A percentile compares a stretch with the other conserved stretches of the same genome.
These are phyloP conservation scores for Tetraselmis striata DNA, from an alignment of 139 green algal species.

Conservation along the genomic window DNA sequence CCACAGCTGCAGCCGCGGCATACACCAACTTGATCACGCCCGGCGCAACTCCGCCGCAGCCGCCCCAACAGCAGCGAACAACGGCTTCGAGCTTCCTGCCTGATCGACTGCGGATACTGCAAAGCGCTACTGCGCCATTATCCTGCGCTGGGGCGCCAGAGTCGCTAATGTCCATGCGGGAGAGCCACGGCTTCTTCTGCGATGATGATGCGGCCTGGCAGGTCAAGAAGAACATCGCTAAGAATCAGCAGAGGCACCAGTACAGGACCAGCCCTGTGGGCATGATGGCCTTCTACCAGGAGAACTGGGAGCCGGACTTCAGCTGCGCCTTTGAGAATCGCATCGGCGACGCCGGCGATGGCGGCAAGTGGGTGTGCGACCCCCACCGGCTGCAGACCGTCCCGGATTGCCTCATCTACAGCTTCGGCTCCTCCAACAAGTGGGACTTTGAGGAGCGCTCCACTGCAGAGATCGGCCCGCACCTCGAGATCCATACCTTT, in stretches of 20 bases:
- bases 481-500: constrained; percentile 6
- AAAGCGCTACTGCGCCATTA: too few species aligned
- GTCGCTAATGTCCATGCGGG: not conserved
- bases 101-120: too few species aligned
- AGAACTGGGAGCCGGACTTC: constrained; percentile 15
- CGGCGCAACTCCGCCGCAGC: too few species aligned
- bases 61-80: too few species aligned
- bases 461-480: constrained; percentile 1
- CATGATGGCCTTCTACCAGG: not conserved
- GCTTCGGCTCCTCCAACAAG: constrained; percentile 2
- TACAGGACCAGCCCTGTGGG: not conserved
- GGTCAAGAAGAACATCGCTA: not conserved
- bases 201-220: not conserved
- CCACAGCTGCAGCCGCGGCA: too few species aligned
- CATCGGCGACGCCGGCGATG: constrained; percentile 1
- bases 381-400: constrained; percentile 4
- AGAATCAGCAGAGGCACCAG: not conserved
- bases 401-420: constrained; percentile 5
- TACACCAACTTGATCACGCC: too few species aligned
- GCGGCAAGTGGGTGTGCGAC: constrained; percentile 12
- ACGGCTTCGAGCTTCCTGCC: too few species aligned
- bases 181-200: constrained; percentile 1
- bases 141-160: not conserved
- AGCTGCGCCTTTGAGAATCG: not conserved
- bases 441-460: constrained; percentile 1